Conservation (phyloP, 441 rosid genomes). For the Euphorbia celastroides region DNA sequence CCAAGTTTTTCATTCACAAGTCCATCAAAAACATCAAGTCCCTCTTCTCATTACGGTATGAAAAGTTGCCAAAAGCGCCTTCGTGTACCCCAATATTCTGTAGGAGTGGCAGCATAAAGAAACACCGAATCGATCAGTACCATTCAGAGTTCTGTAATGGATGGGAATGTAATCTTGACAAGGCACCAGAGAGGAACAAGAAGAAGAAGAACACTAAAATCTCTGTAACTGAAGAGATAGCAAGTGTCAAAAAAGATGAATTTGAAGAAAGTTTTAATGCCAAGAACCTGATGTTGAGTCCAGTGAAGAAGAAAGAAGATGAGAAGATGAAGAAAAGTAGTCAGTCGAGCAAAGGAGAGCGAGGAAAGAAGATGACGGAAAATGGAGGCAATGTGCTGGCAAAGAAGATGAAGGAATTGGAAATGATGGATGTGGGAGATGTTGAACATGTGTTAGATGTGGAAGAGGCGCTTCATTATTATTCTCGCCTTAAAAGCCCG, state of each 20-base stretch:
- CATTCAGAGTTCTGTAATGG: constrained; percentile 34
- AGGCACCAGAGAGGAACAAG: too few species aligned
- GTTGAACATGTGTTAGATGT: constrained; percentile 77
- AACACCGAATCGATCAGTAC: constrained; percentile 29
- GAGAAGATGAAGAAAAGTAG: constrained; percentile 32
- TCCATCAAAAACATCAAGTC: constrained; percentile 53
- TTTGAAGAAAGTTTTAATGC: constrained; percentile 10
- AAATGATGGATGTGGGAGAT: constrained; percentile 61
- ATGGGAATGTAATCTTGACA: constrained; percentile 39
- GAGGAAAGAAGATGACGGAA: constrained; percentile 16
- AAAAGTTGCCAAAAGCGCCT: constrained; percentile 48
- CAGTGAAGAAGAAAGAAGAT: constrained; percentile 21
- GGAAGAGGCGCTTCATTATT: constrained; percentile 91
- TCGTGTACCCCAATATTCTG: constrained; percentile 51
- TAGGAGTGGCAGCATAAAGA: constrained; percentile 27
- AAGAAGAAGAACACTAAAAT: constrained; percentile 20
- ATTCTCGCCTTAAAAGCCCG: constrained; percentile 70
- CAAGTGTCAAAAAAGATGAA: constrained; percentile 23
- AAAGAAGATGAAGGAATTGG: constrained; percentile 68
- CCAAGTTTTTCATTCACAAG: constrained; percentile 47
- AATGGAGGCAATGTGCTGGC: constrained; percentile 39
- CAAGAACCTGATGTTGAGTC: constrained; percentile 15
- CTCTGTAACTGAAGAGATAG: constrained; percentile 14
- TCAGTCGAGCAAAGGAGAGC: constrained; percentile 17
- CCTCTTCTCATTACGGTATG: constrained; percentile 36